Base-by-base conservation (phyloP, 2,329 filamentous ascomycete species). In the Fusarium tuaranense region DNA sequence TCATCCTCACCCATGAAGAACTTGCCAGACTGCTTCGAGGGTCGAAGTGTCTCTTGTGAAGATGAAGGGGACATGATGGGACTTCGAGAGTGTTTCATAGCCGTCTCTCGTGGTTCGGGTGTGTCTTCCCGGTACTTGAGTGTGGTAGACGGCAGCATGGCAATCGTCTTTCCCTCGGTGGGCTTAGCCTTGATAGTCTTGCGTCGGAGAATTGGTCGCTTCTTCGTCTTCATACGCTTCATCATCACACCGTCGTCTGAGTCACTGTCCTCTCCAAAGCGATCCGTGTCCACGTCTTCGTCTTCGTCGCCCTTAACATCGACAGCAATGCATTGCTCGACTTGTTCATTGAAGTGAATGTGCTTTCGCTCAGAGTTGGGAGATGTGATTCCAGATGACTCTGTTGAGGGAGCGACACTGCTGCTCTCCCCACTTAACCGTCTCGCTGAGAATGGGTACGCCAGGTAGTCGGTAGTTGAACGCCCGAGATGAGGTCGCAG, bases 261-360 rank as follows among this genome's bases (percentile, higher is more conserved):
- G 69, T 92, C 92, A 71, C 89, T 91, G 73, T 92, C 90, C 63
- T 91, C 89, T 48, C 86, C 86, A 68, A 84, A 87, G 5, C 69
- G 77, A 39, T 88, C 88, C 5, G 87, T 83, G 27, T 91, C 88
- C 14, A 92, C 88, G 13, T 93, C 91, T 58, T 95, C 91, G 63
- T 94, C 91, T 32, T 93, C 91, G 27, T 92, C 92, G 73, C 94
- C 91, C 84, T 97, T 97, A 77, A 91, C 89, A 38, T 98, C 95
- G 36, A 99, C 91, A 9, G 97, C 97, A 74, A 98, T 98, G 81
- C 95, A 98, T 81, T 98, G 96, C 81, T 95, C 92, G 3, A 99
- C 97, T 84, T 96, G 94, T 80, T 98, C 94, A 80, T 98, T 97
- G 83, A 99, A 99, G 80, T 97, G 94, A 75, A 99, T 98, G 81